A percentile compares a stretch with the other conserved stretches of the same genome.
phyloP scores from a whole-genome alignment of 2,329 filamentous ascomycete species.

The Penicillium sp. region DNA sequence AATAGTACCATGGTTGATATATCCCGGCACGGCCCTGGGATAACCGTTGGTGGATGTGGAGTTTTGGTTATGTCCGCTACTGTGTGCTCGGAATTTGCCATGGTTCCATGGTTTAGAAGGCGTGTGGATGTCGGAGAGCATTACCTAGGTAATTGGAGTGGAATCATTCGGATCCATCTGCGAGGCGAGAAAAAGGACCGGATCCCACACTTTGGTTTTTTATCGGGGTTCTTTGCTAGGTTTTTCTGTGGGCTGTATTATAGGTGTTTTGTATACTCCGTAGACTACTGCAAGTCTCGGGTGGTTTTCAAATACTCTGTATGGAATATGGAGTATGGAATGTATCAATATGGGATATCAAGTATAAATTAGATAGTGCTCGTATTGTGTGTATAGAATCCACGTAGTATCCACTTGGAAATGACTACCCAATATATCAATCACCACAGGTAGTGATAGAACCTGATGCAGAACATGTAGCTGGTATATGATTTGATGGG shows the following conservation, averaged over 20 bases:
- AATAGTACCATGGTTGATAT: slow-evolving; percentile 16
- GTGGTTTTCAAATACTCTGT: not conserved
- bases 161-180: slow-evolving; percentile 5
- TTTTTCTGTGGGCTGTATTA: slow-evolving; percentile 1
- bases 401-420: not conserved
- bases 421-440: not conserved
- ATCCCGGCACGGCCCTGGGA: slow-evolving; percentile 18
- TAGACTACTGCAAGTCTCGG: slow-evolving; percentile 9
- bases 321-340: not conserved
- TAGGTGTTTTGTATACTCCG: slow-evolving; percentile 1
- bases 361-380: not conserved
- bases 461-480: slow-evolving; percentile 3
- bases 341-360: slow-evolving; percentile 2
- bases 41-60: slow-evolving; percentile 20
- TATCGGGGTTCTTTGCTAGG: not conserved
- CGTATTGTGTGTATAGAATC: not conserved
- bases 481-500: not conserved
- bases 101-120: slow-evolving; percentile 15
- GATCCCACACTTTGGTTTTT: slow-evolving; percentile 4
- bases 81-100: not conserved
- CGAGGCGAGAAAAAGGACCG: slow-evolving; percentile 4
- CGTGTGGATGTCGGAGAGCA: slow-evolving; percentile 5
- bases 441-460: not conserved
- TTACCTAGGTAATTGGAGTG: not conserved
- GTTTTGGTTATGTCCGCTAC: slow-evolving; percentile 7